Conservation (phyloP, 2,329 filamentous ascomycete genomes). For the Fusarium ambrosium region DNA sequence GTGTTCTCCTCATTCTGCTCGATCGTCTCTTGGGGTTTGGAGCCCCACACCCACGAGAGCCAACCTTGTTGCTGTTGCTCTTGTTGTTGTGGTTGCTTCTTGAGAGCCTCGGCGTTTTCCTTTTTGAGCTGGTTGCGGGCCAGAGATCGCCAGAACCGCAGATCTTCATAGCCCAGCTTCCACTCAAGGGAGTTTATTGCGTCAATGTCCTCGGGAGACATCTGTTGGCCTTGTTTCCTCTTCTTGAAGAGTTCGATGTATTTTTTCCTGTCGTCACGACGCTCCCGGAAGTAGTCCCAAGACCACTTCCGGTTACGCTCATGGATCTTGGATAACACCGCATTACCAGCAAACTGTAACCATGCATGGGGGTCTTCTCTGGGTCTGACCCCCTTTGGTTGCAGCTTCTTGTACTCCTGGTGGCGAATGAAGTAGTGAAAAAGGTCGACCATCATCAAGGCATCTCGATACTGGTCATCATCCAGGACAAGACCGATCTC, state of each 20-base stretch:
- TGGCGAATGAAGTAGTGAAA: slow-evolving; percentile 99
- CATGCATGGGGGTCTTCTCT: slow-evolving; percentile 94
- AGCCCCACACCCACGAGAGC: slow-evolving; percentile 92
- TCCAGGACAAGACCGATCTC: slow-evolving; percentile 98
- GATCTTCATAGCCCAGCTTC: slow-evolving; percentile 93
- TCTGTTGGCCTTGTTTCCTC: slow-evolving; percentile 80
- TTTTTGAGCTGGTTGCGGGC: slow-evolving; percentile 95
- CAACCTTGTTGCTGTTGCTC: slow-evolving; percentile 85
- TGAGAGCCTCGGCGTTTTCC: slow-evolving; percentile 91
- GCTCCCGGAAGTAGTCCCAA: slow-evolving; percentile 95
- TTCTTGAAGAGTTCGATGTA: slow-evolving; percentile 99
- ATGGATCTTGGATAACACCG: slow-evolving; percentile 93
- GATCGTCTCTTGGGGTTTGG: slow-evolving; percentile 73
- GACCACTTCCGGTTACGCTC: slow-evolving; percentile 94
- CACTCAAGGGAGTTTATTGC: slow-evolving; percentile 83
- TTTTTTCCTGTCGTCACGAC: slow-evolving; percentile 86
- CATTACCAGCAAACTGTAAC: slow-evolving; percentile 91
- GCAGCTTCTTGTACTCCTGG: slow-evolving; percentile 94
- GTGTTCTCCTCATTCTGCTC: slow-evolving; percentile 78
- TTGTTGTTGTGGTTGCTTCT: slow-evolving; percentile 66
- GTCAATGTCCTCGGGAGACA: slow-evolving; percentile 77
- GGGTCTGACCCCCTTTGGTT: slow-evolving; percentile 83
- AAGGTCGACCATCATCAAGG: slow-evolving; percentile 96
- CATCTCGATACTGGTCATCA: slow-evolving; percentile 96
- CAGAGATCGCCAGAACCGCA: slow-evolving; percentile 96